These are phyloP conservation scores for Coniferiporia sulphurascens DNA, from an alignment of 1,284 basidiomycete genomes.

Conservation along the genomic window DNA sequence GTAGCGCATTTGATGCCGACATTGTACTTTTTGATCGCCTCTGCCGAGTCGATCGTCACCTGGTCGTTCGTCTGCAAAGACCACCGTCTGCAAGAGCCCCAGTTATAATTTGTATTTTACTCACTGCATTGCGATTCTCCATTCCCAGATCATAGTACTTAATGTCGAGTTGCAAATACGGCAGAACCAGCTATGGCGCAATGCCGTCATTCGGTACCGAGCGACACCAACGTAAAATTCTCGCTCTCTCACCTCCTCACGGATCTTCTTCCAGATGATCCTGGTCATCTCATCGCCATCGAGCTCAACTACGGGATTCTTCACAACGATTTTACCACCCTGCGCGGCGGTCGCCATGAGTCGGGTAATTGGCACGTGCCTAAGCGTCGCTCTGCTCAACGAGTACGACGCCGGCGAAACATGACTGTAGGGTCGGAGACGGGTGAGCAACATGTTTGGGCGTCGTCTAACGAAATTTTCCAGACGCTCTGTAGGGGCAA, in stretches of 20 bases:
- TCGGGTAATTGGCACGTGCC: constrained; percentile 3
- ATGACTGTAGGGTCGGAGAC: constrained; percentile 3
- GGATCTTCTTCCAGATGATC: constrained; percentile 99
- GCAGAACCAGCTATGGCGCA: constrained; percentile 76
- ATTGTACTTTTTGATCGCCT: constrained; percentile 86
- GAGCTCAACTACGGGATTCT: constrained; percentile 93
- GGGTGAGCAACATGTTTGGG: constrained; percentile 1
- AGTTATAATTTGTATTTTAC: constrained; percentile 21
- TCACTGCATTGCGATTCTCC: constrained; percentile 83
- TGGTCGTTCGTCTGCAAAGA: constrained; percentile 79
- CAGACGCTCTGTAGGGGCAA: neutral
- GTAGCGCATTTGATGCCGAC: constrained; percentile 97
- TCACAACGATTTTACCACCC: constrained; percentile 69
- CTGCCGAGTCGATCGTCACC: constrained; percentile 90
- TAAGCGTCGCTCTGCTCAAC: neutral
- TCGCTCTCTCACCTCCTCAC: constrained; percentile 70
- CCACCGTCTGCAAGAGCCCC: neutral
- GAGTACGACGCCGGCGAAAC: neutral
- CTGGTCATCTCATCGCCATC: constrained; percentile 98
- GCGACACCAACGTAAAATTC: neutral
- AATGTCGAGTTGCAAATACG: constrained; percentile 93
- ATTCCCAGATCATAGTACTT: constrained; percentile 98
- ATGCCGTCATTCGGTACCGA: constrained; percentile 1
- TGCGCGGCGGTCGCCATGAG: constrained; percentile 9
- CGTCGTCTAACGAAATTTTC: neutral